These are phyloP conservation scores for Clathrus columnatus DNA, from an alignment of 768 basidiomycete species.

Conservation along the genomic window DNA sequence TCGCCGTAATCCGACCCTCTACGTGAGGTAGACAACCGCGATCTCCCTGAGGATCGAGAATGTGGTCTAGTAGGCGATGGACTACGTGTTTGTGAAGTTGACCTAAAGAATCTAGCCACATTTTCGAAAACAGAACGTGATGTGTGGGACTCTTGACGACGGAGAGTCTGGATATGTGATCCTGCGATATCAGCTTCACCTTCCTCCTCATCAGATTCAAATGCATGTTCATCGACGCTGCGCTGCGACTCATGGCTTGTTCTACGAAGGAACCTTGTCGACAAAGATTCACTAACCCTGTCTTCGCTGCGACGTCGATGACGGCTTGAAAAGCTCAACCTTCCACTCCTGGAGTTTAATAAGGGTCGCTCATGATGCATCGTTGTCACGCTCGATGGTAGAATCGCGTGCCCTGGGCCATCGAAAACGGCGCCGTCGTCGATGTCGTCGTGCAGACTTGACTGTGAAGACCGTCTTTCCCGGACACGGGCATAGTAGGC, in stretches of 20 bases:
- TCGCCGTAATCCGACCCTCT: conserved; percentile 51
- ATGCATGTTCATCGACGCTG: conserved; percentile 25
- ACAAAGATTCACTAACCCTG: conserved; percentile 35
- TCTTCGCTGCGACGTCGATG: conserved; percentile 12
- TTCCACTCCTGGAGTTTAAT: conserved; percentile 3
- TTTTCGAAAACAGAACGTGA: conserved; percentile 46
- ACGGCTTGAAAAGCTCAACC: conserved; percentile 7
- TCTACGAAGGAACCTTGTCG: conserved; percentile 42
- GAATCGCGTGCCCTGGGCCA: conserved; percentile 53
- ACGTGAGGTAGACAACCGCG: conserved; percentile 38
- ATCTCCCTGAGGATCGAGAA: conserved; percentile 45
- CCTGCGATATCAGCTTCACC: conserved; percentile 19
- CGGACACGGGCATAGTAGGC: conserved; percentile 44
- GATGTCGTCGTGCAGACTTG: conserved; percentile 47
- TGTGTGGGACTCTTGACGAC: conserved; percentile 20
- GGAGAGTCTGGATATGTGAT: conserved; percentile 15
- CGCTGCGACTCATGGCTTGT: conserved; percentile 28
- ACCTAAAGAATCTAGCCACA: conserved; percentile 58
- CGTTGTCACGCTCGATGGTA: conserved; percentile 61
- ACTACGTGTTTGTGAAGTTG: conserved; percentile 32
- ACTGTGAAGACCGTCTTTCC: conserved; percentile 61
- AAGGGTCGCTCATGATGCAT: conserved; percentile 47
- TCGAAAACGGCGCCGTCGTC: conserved; percentile 61
- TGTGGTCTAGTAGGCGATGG: conserved; percentile 33
- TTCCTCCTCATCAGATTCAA: conserved; percentile 28